Evolutionary conservation across 805 yeast genomes (phyloP), one percentile per base, ranked within the genome.

Genomic region (Candida andamanensis): DNA sequence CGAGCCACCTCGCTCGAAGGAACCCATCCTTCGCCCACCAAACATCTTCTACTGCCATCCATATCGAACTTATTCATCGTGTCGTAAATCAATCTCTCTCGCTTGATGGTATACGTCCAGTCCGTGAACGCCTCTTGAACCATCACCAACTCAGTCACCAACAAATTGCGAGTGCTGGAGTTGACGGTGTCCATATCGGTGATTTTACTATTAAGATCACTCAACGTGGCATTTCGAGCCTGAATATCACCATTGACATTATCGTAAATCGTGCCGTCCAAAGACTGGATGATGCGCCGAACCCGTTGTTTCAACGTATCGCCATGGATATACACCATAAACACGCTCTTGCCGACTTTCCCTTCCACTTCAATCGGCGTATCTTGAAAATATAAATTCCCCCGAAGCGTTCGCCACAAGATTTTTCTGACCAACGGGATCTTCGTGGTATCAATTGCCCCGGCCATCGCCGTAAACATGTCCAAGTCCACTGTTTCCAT

Each of bases 21-120:
- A 22, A 75, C 72, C 95, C 84, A 81, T 27, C 85, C 86, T 64
- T 77, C 85, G 19, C 78, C 84, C 31, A 75, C 81, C 29, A 76
- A 67, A 51, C 79, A 79, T 49, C 76, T 72, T 52, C 86, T 69
- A 26, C 73, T 72, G 33, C 70, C 59, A 52, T 83, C 92, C 51
- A 74, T 80, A 45, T 80, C 78, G 46, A 84, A 83, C 37, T 64
- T 65, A 54, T 80, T 80, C 61, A 81, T 65, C 3, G 74, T 63
- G 37, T 72, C 69, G 50, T 67, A 80, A 25, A 80, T 76, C 15
- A 72, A 54, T 42, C 74, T 72, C 45, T 81, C 89, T 27, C 76
- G 56, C 33, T 69, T 65, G 31, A 77, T 39, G 6, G 43, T 42
- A 33, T 52, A 60, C 21, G 42, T 32, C 49, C 54, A 62, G 29